These are phyloP conservation scores for Circinella umbellata DNA, from an alignment of 371 early-diverging fungal genomes.

Conservation along the genomic window DNA sequence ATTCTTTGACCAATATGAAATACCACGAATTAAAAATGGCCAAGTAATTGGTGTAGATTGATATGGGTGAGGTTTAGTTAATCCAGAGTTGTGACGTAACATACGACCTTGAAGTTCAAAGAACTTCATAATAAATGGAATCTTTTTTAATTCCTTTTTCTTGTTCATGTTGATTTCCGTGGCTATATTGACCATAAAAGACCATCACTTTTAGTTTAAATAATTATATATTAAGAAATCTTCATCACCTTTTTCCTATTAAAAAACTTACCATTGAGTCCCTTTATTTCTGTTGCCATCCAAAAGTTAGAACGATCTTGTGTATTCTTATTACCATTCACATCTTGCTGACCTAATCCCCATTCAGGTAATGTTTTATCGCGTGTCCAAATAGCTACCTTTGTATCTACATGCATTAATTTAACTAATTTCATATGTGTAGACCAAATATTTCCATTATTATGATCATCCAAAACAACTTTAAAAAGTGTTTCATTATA, in stretches of 20 bases:
- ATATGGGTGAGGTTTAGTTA: conserved; percentile 94
- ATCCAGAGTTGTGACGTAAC: conserved; percentile 90
- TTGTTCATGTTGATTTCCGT: conserved; percentile 41
- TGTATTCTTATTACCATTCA: conserved; percentile 95
- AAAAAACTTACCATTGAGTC: conserved; percentile 55
- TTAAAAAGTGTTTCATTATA: conserved; percentile 73
- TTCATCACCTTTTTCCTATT: not conserved
- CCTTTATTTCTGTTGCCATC: conserved; percentile 73
- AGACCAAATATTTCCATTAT: conserved; percentile 47
- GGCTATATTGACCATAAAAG: conserved; percentile 6
- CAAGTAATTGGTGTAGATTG: conserved; percentile 84
- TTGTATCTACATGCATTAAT: conserved; percentile 80
- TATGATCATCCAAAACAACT: conserved; percentile 61
- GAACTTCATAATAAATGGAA: conserved; percentile 84
- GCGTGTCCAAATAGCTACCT: conserved; percentile 84
- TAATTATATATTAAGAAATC: too few relatives aligned
- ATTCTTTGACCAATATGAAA: conserved; percentile 91
- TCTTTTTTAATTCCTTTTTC: conserved; percentile 45
- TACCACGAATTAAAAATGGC: conserved; percentile 91
- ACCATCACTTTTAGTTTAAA: too few relatives aligned
- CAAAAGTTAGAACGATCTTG: conserved; percentile 78
- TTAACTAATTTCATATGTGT: conserved; percentile 68
- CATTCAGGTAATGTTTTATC: conserved; percentile 87
- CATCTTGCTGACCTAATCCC: conserved; percentile 94
- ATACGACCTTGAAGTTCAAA: conserved; percentile 88